phyloP scores from a whole-genome alignment of 352 stramenopile genomes.

The Thalassiosira livingstoniorum region DNA sequence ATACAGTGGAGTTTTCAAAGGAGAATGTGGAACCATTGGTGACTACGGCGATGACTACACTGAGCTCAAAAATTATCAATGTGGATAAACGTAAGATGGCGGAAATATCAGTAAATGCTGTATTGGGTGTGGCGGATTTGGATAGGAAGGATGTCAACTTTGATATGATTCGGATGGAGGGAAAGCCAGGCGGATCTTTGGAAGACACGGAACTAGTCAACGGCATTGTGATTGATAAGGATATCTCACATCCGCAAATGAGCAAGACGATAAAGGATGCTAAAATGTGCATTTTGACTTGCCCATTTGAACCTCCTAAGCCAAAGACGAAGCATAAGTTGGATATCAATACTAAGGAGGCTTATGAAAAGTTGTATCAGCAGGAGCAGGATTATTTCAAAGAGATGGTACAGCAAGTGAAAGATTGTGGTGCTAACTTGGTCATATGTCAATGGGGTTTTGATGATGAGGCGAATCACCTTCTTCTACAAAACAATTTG shows the following conservation, averaged over 20 bases:
- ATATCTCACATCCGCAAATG: conserved; percentile 99
- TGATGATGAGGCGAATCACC: conserved; percentile 99
- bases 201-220: conserved; percentile 98
- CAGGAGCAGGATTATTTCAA: conserved; percentile 99
- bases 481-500: conserved; percentile 97
- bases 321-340: conserved; percentile 99
- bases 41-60: conserved; percentile 97
- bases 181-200: conserved; percentile 96
- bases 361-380: conserved; percentile 96
- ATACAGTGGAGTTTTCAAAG: conserved; percentile 95
- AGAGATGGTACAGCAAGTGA: conserved; percentile 99
- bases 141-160: conserved; percentile 99
- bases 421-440: conserved; percentile 97
- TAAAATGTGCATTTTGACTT: conserved; percentile 99
- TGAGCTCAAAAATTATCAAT: conserved; percentile 99
- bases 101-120: conserved; percentile 97
- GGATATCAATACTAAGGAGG: conserved; percentile 98
- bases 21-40: conserved; percentile 95
- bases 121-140: conserved; percentile 97
- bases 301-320: conserved; percentile 99
- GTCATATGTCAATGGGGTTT: conserved; percentile 99
- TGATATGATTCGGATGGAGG: conserved; percentile 99
- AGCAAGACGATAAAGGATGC: conserved; percentile 96
- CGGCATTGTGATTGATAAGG: conserved; percentile 99
- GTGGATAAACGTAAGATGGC: conserved; percentile 98